Percentiles rank a stretch among this genome's conserved stretches.
Conservation (phyloP, 805 yeast species). For the Candida vaughaniae region DNA sequence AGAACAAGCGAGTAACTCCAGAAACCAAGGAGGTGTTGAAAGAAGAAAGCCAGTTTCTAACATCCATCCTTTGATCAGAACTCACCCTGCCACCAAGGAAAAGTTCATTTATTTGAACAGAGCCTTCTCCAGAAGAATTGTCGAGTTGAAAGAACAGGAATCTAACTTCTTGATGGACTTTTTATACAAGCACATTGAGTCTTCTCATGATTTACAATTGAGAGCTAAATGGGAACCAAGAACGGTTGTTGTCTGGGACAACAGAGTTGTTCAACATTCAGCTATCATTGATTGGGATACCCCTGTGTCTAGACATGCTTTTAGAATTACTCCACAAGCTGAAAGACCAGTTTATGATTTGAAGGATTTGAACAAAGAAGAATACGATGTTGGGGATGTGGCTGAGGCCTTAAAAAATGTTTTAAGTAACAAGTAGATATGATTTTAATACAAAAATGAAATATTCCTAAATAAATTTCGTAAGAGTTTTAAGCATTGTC, state of each 20-base stretch:
- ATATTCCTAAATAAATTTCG: not conserved
- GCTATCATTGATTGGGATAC: conserved; percentile 73
- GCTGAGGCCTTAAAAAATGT: conserved; percentile 22
- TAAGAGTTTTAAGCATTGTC: conserved; percentile 64
- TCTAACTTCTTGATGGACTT: conserved; percentile 59
- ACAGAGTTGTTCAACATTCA: conserved; percentile 67
- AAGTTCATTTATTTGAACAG: conserved; percentile 59
- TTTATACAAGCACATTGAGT: conserved; percentile 52
- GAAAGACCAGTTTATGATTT: conserved; percentile 61
- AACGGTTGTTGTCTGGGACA: conserved; percentile 77
- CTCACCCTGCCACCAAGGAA: conserved; percentile 68
- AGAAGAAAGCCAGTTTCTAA: conserved; percentile 68
- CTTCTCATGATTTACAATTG: conserved; percentile 59
- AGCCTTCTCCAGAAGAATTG: conserved; percentile 62
- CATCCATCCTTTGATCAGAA: conserved; percentile 69
- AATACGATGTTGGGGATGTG: conserved; percentile 31
- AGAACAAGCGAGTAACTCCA: conserved; percentile 64
- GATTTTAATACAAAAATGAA: too few species aligned
- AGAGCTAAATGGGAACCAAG: conserved; percentile 71
- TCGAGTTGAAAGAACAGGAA: conserved; percentile 73
- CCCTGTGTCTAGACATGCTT: conserved; percentile 67
- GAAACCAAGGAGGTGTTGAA: conserved; percentile 56
- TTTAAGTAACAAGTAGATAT: not conserved
- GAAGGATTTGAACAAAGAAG: conserved; percentile 38
- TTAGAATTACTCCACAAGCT: conserved; percentile 68